phyloP scores from a whole-genome alignment of 768 basidiomycete genomes.

The Antrodiella citrinella region DNA sequence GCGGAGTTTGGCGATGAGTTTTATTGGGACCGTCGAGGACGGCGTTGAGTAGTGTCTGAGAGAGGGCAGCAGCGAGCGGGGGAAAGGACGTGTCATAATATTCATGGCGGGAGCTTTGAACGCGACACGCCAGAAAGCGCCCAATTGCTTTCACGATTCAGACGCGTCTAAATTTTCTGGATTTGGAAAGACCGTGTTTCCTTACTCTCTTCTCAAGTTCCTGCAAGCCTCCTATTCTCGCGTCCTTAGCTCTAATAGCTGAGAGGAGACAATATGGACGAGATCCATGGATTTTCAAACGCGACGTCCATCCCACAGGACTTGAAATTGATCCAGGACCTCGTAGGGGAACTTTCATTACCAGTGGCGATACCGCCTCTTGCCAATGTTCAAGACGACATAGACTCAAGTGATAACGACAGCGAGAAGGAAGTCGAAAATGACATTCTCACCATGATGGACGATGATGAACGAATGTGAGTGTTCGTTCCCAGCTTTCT shows the following conservation, averaged over 20 bases:
- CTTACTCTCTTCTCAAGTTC: neutral
- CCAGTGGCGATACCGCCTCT: constrained; percentile 6
- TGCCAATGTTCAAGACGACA: constrained; percentile 24
- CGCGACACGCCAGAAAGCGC: too few species aligned
- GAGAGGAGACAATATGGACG: too few species aligned
- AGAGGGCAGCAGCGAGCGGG: neutral
- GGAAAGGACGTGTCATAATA: constrained; percentile 16
- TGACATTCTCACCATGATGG: constrained; percentile 35
- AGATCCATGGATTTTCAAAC: too few species aligned
- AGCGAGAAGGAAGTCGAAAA: constrained; percentile 74
- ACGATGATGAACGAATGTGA: constrained; percentile 31
- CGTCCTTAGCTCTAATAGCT: too few species aligned
- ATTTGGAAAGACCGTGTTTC: neutral
- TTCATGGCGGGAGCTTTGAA: too few species aligned
- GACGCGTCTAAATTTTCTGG: neutral
- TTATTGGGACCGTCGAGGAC: constrained; percentile 50
- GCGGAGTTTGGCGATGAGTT: constrained; percentile 80
- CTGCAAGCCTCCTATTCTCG: neutral
- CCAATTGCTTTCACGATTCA: too few species aligned
- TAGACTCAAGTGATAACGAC: constrained; percentile 45
- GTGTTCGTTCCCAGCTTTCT: neutral
- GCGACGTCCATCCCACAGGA: constrained; percentile 63
- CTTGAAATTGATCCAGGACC: constrained; percentile 61
- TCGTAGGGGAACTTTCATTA: constrained; percentile 36
- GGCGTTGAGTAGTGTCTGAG: constrained; percentile 12